phyloP scores from a whole-genome alignment of 805 yeast species.

The Ogataea corticis region DNA sequence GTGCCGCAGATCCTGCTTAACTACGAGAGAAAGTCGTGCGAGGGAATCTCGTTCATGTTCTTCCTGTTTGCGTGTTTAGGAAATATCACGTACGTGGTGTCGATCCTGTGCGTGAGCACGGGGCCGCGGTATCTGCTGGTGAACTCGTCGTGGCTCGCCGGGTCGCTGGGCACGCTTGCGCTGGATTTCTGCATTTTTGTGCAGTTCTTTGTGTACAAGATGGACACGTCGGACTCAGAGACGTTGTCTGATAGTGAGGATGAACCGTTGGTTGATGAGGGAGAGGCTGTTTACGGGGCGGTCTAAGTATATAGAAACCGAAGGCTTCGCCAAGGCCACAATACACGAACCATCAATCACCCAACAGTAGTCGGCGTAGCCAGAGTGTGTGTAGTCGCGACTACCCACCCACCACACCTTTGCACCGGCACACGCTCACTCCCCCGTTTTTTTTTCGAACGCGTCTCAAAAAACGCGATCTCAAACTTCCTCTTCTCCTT shows the following conservation, averaged over 20 bases:
- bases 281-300: constrained; percentile 10
- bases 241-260: constrained; percentile 19
- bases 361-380: too few species aligned
- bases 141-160: constrained; percentile 91
- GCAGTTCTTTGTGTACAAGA: constrained; percentile 79
- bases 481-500: too few species aligned
- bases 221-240: constrained; percentile 32
- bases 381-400: too few species aligned
- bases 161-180: constrained; percentile 82
- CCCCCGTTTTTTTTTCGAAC: background rate
- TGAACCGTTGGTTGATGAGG: constrained; percentile 15
- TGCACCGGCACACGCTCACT: too few species aligned
- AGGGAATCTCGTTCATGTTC: constrained; percentile 91
- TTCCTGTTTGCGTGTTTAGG: constrained; percentile 95
- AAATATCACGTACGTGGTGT: constrained; percentile 84
- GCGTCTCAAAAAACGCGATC: too few species aligned
- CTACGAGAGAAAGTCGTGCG: constrained; percentile 85
- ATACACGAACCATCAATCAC: too few species aligned
- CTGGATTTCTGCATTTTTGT: constrained; percentile 82
- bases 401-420: too few species aligned
- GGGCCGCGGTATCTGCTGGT: constrained; percentile 70
- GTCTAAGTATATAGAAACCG: constrained; percentile 2
- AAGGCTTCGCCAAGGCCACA: too few species aligned
- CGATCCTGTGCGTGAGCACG: constrained; percentile 75
- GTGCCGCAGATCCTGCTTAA: constrained; percentile 89